Base-by-base conservation (phyloP, 2,329 filamentous ascomycete species). In the Neonectria sp. region DNA sequence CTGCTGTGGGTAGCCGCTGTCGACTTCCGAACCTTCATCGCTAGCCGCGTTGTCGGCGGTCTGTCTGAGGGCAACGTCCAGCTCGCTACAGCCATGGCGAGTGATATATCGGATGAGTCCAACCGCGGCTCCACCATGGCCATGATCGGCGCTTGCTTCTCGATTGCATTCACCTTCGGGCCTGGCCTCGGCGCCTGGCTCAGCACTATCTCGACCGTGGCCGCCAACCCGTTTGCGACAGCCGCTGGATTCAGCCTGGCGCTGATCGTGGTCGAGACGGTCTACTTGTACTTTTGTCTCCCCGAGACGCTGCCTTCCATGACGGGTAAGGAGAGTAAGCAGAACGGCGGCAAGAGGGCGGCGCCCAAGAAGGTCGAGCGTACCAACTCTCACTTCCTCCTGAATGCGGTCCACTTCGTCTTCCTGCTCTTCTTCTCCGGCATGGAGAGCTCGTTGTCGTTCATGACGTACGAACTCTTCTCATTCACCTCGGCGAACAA, bases 361-460 rank as follows among this genome's bases (percentile, higher is more conserved):
- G 64, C 76, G 65, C 63, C 72, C 12, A 75, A 75, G 58, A 71
- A 72, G 25, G 65, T 80, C 27, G 81, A 83, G 73, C 86, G 92
- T 65, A 97, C 94, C 3, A 98, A 98, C 82, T 94, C 92, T 4
- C 94, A 96, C 73, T 82, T 89, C 33, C 79, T 97, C 13, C 90
- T 99, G 53, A 98, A 98, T 79, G 82, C 92, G 2, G 91, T 94
- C 0, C 96, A 99, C 81, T 92, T 98, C 77, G 83, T 92, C 53
- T 99, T 99, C 81, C 90, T 99, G 67, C 90, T 99, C 13, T 97
- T 97, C 82, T 99, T 99, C 83, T 97, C 94, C 2, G 96, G 96
- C 68, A 95, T 99, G 92, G 96, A 99, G 79, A 98, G 97, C 81
- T 97, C 95, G 1, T 88, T 99, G 3, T 95, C 96, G 0, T 99